Evolutionary conservation across 2,329 filamentous ascomycete species (phyloP).

Genomic region (Decorospora gaudefroyi): DNA sequence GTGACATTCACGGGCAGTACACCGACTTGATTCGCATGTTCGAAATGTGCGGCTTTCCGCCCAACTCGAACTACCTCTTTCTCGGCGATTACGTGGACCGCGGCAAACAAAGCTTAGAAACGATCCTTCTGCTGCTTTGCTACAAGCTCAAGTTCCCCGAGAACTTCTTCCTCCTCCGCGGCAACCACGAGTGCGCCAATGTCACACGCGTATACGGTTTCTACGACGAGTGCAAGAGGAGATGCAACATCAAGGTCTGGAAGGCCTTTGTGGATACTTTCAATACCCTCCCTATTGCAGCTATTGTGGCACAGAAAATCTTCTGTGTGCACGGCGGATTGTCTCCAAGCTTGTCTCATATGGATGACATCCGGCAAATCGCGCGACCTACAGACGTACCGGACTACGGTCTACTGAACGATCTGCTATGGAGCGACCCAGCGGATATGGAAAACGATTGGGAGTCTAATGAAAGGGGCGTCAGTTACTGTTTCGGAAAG

Average conservation of each 20-base stretch:
- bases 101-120: constrained; percentile 94
- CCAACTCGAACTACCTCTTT: constrained; percentile 89
- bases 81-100: constrained; percentile 95
- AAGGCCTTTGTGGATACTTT: constrained; percentile 98
- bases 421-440: constrained; percentile 95
- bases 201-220: constrained; percentile 96
- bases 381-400: constrained; percentile 94
- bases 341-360: constrained; percentile 88
- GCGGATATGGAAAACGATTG: constrained; percentile 98
- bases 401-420: constrained; percentile 93
- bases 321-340: constrained; percentile 96
- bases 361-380: constrained; percentile 98
- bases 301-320: constrained; percentile 97
- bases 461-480: constrained; percentile 95
- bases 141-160: constrained; percentile 98
- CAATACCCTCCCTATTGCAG: constrained; percentile 90
- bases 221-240: constrained; percentile 96
- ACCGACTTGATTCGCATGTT: constrained; percentile 96
- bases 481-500: constrained; percentile 98
- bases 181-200: constrained; percentile 96
- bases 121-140: constrained; percentile 87
- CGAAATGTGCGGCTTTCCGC: constrained; percentile 97
- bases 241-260: constrained; percentile 97
- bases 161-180: constrained; percentile 93
- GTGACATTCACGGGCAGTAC: constrained; percentile 95